A percentile compares a stretch with the other conserved stretches of the same genome.
These are phyloP conservation scores for Aegilops sharonensis DNA, from an alignment of 176 grass and related monocot genomes.

Conservation along the genomic window DNA sequence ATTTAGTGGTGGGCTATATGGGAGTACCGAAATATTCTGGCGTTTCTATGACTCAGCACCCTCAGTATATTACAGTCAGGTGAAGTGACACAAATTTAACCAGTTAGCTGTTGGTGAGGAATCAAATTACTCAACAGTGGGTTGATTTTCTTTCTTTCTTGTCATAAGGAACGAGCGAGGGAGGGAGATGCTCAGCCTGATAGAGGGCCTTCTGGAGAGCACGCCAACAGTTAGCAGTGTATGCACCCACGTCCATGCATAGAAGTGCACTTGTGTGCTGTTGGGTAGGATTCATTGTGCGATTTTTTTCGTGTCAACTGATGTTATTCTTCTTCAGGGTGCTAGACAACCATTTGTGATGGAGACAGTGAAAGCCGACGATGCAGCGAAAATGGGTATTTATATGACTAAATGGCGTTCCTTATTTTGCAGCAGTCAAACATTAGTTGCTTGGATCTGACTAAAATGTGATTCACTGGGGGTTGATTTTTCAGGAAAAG, in stretches of 20 bases:
- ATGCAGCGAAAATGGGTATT: conserved; percentile 85
- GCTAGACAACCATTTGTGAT: conserved; percentile 77
- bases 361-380: conserved; percentile 96
- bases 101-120: conserved; percentile 7
- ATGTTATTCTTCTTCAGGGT: conserved; percentile 48
- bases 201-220: conserved; percentile 75
- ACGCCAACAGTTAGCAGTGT: conserved; percentile 82
- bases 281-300: not conserved
- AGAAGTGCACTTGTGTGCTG: not conserved
- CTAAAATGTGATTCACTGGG: not conserved
- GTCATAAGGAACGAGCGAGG: conserved; percentile 72
- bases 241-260: not conserved
- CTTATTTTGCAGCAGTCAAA: not conserved
- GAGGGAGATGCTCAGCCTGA: conserved; percentile 77
- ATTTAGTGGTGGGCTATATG: conserved; percentile 98
- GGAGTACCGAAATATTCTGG: conserved; percentile 90
- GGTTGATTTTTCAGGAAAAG: conserved; percentile 59
- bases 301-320: not conserved
- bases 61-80: conserved; percentile 98
- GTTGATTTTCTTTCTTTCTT: not conserved
- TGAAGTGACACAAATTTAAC: conserved; percentile 8
- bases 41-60: conserved; percentile 85
- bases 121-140: not conserved
- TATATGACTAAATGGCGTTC: not conserved
- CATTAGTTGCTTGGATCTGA: not conserved